phyloP scores from a whole-genome alignment of 768 basidiomycete genomes.

The Macrolepiota dolichaula region DNA sequence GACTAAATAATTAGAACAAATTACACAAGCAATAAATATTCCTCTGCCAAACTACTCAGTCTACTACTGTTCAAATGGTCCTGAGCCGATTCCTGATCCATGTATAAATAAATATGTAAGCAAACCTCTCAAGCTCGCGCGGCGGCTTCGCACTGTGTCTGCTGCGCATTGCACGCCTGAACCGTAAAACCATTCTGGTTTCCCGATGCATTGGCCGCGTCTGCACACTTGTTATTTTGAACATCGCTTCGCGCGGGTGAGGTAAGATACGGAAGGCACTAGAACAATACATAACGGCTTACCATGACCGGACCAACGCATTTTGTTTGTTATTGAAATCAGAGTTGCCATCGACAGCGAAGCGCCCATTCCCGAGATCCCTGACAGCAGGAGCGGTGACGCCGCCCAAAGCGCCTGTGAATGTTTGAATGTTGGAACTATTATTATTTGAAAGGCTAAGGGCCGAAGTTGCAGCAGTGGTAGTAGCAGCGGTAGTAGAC shows the following conservation, averaged over 20 bases:
- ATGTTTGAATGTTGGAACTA: slow-evolving; percentile 42
- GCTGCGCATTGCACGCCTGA: slow-evolving; percentile 41
- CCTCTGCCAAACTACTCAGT: neutral
- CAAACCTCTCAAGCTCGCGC: slow-evolving; percentile 2
- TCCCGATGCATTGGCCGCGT: slow-evolving; percentile 50
- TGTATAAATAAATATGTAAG: neutral
- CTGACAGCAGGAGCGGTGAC: slow-evolving; percentile 44
- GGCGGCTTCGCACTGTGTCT: slow-evolving; percentile 34
- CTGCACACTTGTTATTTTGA: slow-evolving; percentile 57
- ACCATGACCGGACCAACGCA: slow-evolving; percentile 50
- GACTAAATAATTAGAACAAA: neutral
- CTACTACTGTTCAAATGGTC: neutral
- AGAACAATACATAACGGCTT: slow-evolving; percentile 7
- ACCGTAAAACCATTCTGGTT: slow-evolving; percentile 47
- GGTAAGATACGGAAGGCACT: neutral
- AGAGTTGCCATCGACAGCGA: slow-evolving; percentile 47
- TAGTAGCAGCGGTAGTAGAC: neutral
- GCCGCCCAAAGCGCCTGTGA: slow-evolving; percentile 45
- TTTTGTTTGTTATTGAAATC: slow-evolving; percentile 40
- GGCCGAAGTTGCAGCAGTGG: neutral
- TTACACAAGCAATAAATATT: neutral
- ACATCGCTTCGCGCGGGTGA: slow-evolving; percentile 33
- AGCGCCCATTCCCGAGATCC: slow-evolving; percentile 35
- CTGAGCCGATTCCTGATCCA: neutral
- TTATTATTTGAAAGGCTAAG: neutral